phyloP scores from a whole-genome alignment of 2,329 filamentous ascomycete genomes.

The Calonectria henricotiae region DNA sequence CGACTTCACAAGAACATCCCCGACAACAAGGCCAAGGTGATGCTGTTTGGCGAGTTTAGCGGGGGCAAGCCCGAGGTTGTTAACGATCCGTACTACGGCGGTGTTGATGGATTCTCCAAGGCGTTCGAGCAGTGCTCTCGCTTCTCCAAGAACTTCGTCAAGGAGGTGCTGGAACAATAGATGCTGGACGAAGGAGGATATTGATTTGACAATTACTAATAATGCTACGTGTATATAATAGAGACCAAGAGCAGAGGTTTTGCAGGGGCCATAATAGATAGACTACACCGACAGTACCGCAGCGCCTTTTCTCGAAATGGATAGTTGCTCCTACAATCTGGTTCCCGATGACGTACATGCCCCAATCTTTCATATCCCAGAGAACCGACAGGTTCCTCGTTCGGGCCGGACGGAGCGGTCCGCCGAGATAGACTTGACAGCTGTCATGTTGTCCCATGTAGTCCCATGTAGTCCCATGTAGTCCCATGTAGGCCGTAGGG shows the following conservation, averaged over 20 bases:
- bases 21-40: slow-evolving; percentile 76
- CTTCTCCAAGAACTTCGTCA: slow-evolving; percentile 84
- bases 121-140: slow-evolving; percentile 89
- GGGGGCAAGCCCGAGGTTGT: slow-evolving; percentile 80
- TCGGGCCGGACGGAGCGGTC: slow-evolving; percentile 36
- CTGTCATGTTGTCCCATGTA: slow-evolving; percentile 22
- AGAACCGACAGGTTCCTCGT: slow-evolving; percentile 22
- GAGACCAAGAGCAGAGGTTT: slow-evolving; percentile 1
- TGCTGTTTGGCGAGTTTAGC: slow-evolving; percentile 89
- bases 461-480: slow-evolving; percentile 6
- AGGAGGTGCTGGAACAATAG: slow-evolving; percentile 63
- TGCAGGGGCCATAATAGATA: slow-evolving; percentile 33
- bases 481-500: slow-evolving; percentile 12
- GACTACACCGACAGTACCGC: slow-evolving; percentile 28
- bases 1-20: slow-evolving; percentile 73
- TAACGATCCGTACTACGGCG: slow-evolving; percentile 95
- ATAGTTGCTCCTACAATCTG: slow-evolving; percentile 6
- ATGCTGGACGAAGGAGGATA: slow-evolving; percentile 32
- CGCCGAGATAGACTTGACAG: slow-evolving; percentile 27
- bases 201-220: slow-evolving; percentile 36
- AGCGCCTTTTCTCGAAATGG: slow-evolving; percentile 16
- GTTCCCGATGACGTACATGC: slow-evolving; percentile 23
- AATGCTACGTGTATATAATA: slow-evolving; percentile 49
- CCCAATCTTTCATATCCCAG: slow-evolving; percentile 10
- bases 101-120: slow-evolving; percentile 82